Base-by-base conservation (phyloP, 129 eudicot species). In the Heracleum sosnowskyi region DNA sequence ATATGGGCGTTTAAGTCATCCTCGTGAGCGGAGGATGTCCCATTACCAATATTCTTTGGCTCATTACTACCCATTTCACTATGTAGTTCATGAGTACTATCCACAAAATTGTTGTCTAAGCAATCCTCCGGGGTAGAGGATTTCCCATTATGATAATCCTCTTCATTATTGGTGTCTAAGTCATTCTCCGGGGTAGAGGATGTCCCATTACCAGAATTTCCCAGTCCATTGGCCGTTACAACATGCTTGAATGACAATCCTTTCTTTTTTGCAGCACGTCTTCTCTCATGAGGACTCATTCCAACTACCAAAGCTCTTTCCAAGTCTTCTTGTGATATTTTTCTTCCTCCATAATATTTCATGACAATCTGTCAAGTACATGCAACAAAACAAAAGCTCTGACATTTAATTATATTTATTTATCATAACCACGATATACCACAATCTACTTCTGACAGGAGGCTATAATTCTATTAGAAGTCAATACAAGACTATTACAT, bases 311-410 rank as follows among this genome's bases (percentile, higher is more conserved):
- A 82, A 44, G 99, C 97, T 40, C 79, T 89, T 87, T 96, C 97
- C 74, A 92, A 82, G 78, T 96, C 97, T 78, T 89, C 88, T 29
- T 84, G 84, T 29, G 90, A 77, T 86, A 96, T 89, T 31, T 90
- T 91, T 79, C 97, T 89, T 55, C 97, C 91, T 83, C 99, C 99
- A 85, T 96, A 96, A 81, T 96, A 96, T 69, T 85, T 86, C 87
- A 34, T 83, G 55, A 96, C 97, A 83, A 86, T 80, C 98, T 91
- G 85, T 82, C 69, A 24, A 62, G 55, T 9, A 53, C 45, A 78
- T 26, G 55, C 29, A 42, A 35, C 22, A 26, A 62, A 57, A 42
- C 28, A n/a, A 69, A 29, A 51, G n/a, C 66, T 47, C 77, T 69
- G 51, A 41, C 13, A 53, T 47, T 68, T 45, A 4, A 24, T 66